Evolutionary conservation across 345 rosid genomes (phyloP).

Genomic region (Eucalyptus pumila): DNA sequence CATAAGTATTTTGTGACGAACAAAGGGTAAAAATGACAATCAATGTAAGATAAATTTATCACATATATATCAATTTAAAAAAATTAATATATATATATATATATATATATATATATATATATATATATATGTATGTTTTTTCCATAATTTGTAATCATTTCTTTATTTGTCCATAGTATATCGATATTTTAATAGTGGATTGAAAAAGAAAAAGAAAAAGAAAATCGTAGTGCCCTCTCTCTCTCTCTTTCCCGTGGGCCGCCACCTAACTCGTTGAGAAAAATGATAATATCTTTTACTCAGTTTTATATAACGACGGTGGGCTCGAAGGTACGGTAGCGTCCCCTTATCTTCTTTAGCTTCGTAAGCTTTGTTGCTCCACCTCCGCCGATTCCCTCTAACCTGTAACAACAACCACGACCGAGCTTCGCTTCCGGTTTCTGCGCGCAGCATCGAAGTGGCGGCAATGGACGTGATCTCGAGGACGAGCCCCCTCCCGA

Average conservation of each 20-base stretch:
- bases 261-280: not conserved
- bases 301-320: not conserved
- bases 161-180: not conserved
- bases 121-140: not conserved
- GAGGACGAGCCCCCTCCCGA: not conserved
- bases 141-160: not conserved
- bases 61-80: rapidly evolving
- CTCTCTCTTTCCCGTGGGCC: not conserved
- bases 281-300: not conserved
- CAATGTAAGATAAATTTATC: no score
- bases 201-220: not conserved
- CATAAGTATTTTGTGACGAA: rapidly evolving
- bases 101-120: no score
- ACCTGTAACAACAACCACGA: no score
- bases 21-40: no score
- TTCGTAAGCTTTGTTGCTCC: not conserved
- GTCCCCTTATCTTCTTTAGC: not conserved
- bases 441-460: not conserved
- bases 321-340: not conserved
- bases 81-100: no score
- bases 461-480: constrained; percentile 24
- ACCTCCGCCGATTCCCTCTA: not conserved
- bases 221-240: not conserved
- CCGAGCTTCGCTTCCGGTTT: not conserved
- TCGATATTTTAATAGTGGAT: not conserved